Evolutionary conservation across 257 asterid species (phyloP).

Genomic region (Penstemon newberryi): DNA sequence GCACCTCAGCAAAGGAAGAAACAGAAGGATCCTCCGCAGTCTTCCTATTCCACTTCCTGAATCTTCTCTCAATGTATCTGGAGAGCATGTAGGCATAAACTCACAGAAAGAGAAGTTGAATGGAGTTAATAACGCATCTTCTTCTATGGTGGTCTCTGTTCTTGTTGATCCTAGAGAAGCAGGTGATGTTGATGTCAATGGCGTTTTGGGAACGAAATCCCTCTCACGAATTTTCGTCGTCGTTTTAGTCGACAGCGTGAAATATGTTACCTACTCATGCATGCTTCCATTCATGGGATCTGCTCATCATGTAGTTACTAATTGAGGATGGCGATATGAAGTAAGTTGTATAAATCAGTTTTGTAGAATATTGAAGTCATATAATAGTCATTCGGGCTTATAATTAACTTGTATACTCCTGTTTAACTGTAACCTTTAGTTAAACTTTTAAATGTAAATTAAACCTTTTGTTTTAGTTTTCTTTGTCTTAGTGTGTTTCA

Average conservation of each 20-base stretch:
- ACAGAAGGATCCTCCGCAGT: conserved; percentile 68
- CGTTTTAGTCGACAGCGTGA: conserved; percentile 74
- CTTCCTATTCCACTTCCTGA: conserved; percentile 57
- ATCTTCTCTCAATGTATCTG: conserved; percentile 58
- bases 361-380: conserved; percentile 30
- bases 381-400: neutral
- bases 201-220: conserved; percentile 60
- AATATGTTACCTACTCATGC: conserved; percentile 85
- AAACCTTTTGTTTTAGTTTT: no score
- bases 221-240: conserved; percentile 73
- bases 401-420: neutral
- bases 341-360: conserved; percentile 21
- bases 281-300: conserved; percentile 69
- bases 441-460: no score
- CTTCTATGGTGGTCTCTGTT: conserved; percentile 86
- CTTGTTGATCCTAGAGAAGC: conserved; percentile 85
- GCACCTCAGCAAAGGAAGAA: conserved; percentile 43
- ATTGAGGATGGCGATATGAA: conserved; percentile 29
- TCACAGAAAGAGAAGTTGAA: conserved; percentile 51
- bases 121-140: conserved; percentile 36
- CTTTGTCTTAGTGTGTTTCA: no score
- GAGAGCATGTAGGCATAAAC: conserved; percentile 35
- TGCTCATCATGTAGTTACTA: conserved; percentile 50
- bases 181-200: conserved; percentile 55
- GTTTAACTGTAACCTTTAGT: no score